Evolutionary conservation across 257 asterid genomes (phyloP), one percentile per base, ranked within the genome.

Genomic region (Parsonsia alboflavescens): DNA sequence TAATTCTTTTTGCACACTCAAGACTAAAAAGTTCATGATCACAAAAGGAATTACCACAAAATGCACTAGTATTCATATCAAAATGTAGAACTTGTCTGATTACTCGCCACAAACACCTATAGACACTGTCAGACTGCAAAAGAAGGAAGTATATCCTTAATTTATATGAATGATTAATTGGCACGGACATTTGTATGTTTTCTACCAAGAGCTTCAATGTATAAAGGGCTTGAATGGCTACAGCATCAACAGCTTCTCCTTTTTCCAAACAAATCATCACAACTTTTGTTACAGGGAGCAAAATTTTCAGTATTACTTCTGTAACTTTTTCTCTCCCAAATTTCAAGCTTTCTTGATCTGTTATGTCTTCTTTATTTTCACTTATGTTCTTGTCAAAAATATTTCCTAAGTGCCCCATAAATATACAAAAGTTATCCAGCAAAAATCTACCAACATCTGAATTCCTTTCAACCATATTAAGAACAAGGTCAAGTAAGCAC

Each of bases 191-290:
- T 72, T 84, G 66, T 72, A 86, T 73, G 64, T 73, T 79, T 81
- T 85, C 90, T 64, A 85, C 85, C 81, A 84, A 87, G 79, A 68
- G 84, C 84, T 88, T 86, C 80, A 89, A 56, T 3, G 76, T 69
- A 77, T 83, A 75, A 80, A 87, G 80, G 68, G 76, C 77, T 75
- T 74, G 82, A 78, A 46, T 46, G 45, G 86, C 70, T 75, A 73
- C 80, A 70, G 65, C 79, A 82, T 78, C 80, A 68, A 81, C 74
- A 15, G 70, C 83, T 68, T 78, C 88, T 45, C 78, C 79, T 72
- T 79, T 84, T 78, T 82, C 88, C 78, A 92, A 80, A 83, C 90
- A 87, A 80, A 85, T 75, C 76, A 71, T 76, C 78, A 86, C 73
- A 39, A 87, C 72, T 81, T 85, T 91, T 52, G 88, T 78, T 28